These are phyloP conservation scores for Artemisia annua DNA, from an alignment of 129 eudicot species.

Conservation along the genomic window DNA sequence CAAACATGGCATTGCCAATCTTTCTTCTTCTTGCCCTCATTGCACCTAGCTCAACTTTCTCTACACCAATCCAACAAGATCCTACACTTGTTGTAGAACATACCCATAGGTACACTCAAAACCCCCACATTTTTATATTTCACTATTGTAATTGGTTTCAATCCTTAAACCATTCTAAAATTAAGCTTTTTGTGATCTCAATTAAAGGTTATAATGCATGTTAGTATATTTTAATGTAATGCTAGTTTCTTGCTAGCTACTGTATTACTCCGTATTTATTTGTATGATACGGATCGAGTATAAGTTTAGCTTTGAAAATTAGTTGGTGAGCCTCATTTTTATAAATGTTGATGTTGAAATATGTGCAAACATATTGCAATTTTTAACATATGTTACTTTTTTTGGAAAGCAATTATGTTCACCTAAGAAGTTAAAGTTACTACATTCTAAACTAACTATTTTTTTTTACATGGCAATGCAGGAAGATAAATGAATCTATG, in stretches of 20 bases:
- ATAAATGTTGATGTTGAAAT: too few relatives aligned
- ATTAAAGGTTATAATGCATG: too few relatives aligned
- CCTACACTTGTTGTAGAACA: constrained; percentile 33
- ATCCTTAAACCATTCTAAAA: not conserved
- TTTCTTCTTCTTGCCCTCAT: constrained; percentile 29
- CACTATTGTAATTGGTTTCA: not conserved
- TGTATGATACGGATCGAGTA: too few relatives aligned
- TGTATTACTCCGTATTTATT: too few relatives aligned
- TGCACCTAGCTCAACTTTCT: constrained; percentile 23
- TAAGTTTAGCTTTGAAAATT: too few relatives aligned
- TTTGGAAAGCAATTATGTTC: not conserved
- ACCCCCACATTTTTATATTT: not conserved
- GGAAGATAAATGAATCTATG: constrained; percentile 49
- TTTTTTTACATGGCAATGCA: not conserved
- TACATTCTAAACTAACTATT: not conserved
- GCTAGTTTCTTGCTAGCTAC: too few relatives aligned
- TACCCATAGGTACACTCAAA: constrained; percentile 28
- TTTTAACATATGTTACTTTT: too few relatives aligned
- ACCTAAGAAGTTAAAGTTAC: too few relatives aligned
- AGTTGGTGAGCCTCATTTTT: too few relatives aligned
- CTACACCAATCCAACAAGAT: constrained; percentile 33
- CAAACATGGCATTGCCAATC: constrained; percentile 29
- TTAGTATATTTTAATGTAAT: too few relatives aligned
- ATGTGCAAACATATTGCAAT: too few relatives aligned
- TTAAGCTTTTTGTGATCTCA: not conserved